Evolutionary conservation across 768 basidiomycete genomes (phyloP).

Genomic region (Ramaria rubella): DNA sequence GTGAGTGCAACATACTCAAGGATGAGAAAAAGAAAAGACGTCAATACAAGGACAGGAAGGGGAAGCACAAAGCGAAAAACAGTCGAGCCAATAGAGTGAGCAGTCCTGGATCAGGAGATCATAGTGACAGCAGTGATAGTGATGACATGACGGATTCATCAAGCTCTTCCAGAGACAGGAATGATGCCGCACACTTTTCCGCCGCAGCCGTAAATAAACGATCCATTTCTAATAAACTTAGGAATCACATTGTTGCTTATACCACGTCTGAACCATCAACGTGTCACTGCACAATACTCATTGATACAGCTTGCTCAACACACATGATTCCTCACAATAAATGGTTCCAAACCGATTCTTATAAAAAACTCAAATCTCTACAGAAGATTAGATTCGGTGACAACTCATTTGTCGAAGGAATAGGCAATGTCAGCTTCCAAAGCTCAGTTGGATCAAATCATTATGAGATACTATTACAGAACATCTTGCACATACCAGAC

Average conservation of each 20-base stretch:
- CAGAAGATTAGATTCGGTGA: too few relatives aligned
- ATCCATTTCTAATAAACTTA: too few relatives aligned
- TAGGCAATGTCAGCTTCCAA: slow-evolving; percentile 6
- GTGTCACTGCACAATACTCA: background rate
- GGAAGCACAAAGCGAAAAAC: background rate
- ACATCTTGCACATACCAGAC: slow-evolving; percentile 10
- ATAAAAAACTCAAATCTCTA: too few relatives aligned
- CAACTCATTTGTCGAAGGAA: slow-evolving; percentile 10
- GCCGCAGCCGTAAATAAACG: too few relatives aligned
- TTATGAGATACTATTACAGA: background rate
- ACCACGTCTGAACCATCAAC: background rate
- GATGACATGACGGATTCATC: background rate
- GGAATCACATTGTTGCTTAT: background rate
- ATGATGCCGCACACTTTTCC: too few relatives aligned
- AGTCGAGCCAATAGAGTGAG: background rate
- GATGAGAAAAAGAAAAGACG: background rate
- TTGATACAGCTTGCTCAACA: background rate
- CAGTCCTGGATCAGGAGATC: background rate
- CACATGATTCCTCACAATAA: too few relatives aligned
- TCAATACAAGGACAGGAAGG: background rate
- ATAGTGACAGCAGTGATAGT: background rate
- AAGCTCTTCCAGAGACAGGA: background rate
- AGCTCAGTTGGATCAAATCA: background rate
- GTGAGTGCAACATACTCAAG: too few relatives aligned
- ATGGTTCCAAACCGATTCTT: too few relatives aligned